Evolutionary conservation across 208 protist genomes (phyloP).

Genomic region (Acanthamoeba castellanii): DNA sequence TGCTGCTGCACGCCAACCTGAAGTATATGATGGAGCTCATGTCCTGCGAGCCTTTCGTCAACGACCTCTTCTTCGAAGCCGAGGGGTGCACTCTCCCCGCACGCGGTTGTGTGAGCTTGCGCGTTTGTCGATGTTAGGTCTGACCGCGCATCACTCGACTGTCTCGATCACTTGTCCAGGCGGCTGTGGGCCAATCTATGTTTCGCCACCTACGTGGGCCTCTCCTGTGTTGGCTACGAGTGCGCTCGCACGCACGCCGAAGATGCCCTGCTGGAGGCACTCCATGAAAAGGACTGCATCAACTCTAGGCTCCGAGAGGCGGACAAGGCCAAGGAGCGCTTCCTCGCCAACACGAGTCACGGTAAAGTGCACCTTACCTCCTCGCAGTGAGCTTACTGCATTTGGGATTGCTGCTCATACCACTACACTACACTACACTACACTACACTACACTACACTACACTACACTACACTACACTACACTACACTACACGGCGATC

Average conservation of each 20-base stretch:
- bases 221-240: not conserved
- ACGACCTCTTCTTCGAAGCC: conserved; percentile 1
- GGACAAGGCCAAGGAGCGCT: conserved; percentile 43
- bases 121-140: no score
- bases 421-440: no score
- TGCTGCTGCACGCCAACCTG: not conserved
- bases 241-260: not conserved
- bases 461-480: no score
- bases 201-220: not conserved
- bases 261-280: not conserved
- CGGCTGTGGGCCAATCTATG: not conserved
- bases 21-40: not conserved
- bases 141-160: not conserved
- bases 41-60: conserved; percentile 1
- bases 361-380: not conserved
- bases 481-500: not conserved
- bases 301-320: conserved; percentile 1
- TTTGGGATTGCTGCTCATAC: not conserved
- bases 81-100: not conserved
- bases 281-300: conserved; percentile 7
- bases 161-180: not conserved
- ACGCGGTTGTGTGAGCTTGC: no score
- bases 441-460: no score
- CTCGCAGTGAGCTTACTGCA: not conserved
- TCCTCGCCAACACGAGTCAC: conserved; percentile 55